Base-by-base conservation (phyloP, 345 rosid genomes). In the Euphorbia tirucalli region DNA sequence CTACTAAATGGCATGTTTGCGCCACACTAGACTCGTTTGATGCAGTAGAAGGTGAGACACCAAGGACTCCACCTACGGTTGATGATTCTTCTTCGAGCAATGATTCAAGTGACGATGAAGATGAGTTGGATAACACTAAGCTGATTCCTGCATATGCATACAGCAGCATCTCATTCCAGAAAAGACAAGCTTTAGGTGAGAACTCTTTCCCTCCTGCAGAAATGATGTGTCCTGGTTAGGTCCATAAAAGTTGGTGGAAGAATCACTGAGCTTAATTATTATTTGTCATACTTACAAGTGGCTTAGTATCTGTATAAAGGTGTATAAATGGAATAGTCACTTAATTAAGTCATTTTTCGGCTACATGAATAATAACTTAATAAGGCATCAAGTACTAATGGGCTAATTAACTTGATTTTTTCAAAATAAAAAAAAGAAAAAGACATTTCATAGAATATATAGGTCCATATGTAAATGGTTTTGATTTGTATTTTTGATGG, bases 1-100 rank as follows among this genome's bases (percentile, higher is more conserved):
- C 99, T 13, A 85, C 97, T 1, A 95, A 95, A 75, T 95, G 99
- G 99, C 95, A 95, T 69, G 77, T 90, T 11, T 90, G 97, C 55
- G 93, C 97, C 2, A 92, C 99, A 27, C 75, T 95, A 39, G 99
- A 86, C 18, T 76, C 90, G 0, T 86, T 89, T 27, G 93, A 89
- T 22, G 68, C 78, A 21, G 78, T 77, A 0, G 99, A 89, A 9
- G 86, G 88, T 18, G 96, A 90, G 75, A 89, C 89, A 43, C 98
- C 91, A n/a, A 73, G 82, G 78, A 3, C 55, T 24, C 70, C 35
- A 27, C 56, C 6, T 25, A 1, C 76, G 7, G 21, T 13, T 11
- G 52, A 46, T 46, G 52, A 46, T 13, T 46, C 52, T 46, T 46
- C 52, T 13, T 13, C 19, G 3, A 37, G 35, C 0, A 91, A 86